Evolutionary conservation across 495 filamentous ascomycete genomes (phyloP), one percentile per base, ranked within the genome.

Genomic region (Lasiosphaeria hispida): DNA sequence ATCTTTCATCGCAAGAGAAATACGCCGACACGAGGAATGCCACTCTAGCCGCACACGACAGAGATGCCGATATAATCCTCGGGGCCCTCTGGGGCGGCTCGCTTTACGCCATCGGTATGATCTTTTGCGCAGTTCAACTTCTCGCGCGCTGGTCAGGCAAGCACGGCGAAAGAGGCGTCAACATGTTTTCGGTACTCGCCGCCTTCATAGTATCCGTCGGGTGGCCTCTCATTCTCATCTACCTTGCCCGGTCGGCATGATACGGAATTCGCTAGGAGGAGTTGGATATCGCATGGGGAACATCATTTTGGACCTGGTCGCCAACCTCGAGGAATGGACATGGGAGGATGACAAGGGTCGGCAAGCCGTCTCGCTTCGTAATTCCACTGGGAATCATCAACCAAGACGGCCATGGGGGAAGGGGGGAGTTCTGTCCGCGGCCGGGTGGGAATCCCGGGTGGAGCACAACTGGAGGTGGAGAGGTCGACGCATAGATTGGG

Each of bases 71-170:
- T 49, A 67, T 69, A 50, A 60, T 73, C 48, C 48, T 75, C 35
- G 72, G 61, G 53, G n/a, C 68, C 39, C 9, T 42, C 40, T 75
- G 72, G 72, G 60, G 48, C 34, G 37, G 58, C 42, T 63, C 55
- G 23, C 15, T 65, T 50, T 75, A 75, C 59, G 69, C 53, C 61
- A 63, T 73, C 52, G 70, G 57, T 60, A 69, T 71, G 63, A 69
- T 75, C 61, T 70, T 55, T 40, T 66, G 61, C 59, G 67, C 69
- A 44, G 53, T 70, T 43, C 48, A 35, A 35, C 67, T 75, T 37
- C 48, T 75, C 36, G 53, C 55, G 45, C 66, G 72, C 2, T 75
- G 72, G 72, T 38, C 65, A 10, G 68, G 72, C 1, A 55, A 58
- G 9, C 39, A 68, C 39, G 63, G 61, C 9, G 69, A 73, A 19